Evolutionary conservation across 129 eudicot genomes (phyloP), one percentile per base, ranked within the genome.

Genomic region (Lactuca sativa): DNA sequence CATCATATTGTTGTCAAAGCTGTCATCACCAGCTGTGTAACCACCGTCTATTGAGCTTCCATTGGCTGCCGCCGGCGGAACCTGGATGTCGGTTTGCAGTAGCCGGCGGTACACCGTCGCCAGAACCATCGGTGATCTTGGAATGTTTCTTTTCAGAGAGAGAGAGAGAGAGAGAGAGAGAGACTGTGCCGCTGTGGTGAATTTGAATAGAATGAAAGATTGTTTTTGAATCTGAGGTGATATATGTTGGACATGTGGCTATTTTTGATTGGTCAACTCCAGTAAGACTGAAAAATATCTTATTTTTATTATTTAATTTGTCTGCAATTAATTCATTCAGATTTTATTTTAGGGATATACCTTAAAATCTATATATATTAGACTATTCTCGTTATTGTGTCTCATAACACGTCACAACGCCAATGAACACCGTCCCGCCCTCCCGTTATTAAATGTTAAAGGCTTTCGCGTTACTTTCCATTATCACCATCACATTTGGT

Each of bases 1-100:
- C 78, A 87, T 82, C 95, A 90, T 90, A 78, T 90, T 90, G 82
- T 78, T 77, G 74, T 90, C 97, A 36, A 90, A 82, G 12, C 38
- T 78, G 6, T 80, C 74, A 0, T 83, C 84, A 21, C 79, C 81
- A 0, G 72, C 8, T 36, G 73, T 37, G 58, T 64, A 59, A 0
- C 73, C 40, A 54, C 77, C 60, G 11, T 65, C 69, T 1, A 74
- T 36, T 56, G 64, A 21, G 62, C 64, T 80, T 9, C 62, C 77
- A 7, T 63, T 59, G 64, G 66, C 1, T 33, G 82, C 51, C 4
- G 69, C n/a, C n/a, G 82, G 74, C 0, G 72, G 64, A 69, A 65
- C 47, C 9, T 52, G 13, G 65, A 59, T n/a, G 69, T 70, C 73
- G 31, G 85, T 79, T 57, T 84, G 87, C 17, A 76, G 69, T 40